Evolutionary conservation across 768 basidiomycete species (phyloP).

Genomic region (Russula foetens): DNA sequence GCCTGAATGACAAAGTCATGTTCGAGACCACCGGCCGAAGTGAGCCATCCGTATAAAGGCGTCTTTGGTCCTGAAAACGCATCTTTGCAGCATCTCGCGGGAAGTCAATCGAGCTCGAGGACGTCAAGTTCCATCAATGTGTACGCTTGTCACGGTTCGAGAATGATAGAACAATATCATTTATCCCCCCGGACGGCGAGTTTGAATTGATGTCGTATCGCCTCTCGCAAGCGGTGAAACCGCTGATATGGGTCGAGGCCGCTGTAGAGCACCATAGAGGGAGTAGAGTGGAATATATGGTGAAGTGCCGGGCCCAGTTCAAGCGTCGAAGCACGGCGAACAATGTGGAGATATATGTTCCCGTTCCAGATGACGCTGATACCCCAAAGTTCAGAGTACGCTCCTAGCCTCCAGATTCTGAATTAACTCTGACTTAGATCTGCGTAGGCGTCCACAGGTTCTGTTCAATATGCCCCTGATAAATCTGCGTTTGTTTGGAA

Average conservation of each 20-base stretch:
- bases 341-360: constrained; percentile 97
- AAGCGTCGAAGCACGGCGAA: constrained; percentile 94
- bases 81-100: constrained; percentile 61
- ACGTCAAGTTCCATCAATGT: constrained; percentile 99
- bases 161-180: constrained; percentile 97
- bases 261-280: constrained; percentile 91
- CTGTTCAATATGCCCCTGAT: constrained; percentile 94
- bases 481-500: constrained; percentile 99
- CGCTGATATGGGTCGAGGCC: constrained; percentile 95
- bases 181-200: constrained; percentile 98
- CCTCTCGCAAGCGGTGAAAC: constrained; percentile 94
- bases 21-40: constrained; percentile 95
- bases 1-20: constrained; percentile 99
- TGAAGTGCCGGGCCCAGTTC: constrained; percentile 95
- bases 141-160: constrained; percentile 96
- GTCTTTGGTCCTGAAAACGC: not conserved
- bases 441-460: constrained; percentile 87
- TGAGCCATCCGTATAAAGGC: constrained; percentile 33
- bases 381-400: constrained; percentile 92
- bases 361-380: constrained; percentile 98
- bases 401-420: not conserved
- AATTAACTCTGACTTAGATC: not conserved
- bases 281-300: constrained; percentile 91
- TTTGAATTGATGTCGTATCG: constrained; percentile 98
- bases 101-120: constrained; percentile 99